Conservation (phyloP, 495 filamentous ascomycete species). For the Polyplosphaeria fusca region DNA sequence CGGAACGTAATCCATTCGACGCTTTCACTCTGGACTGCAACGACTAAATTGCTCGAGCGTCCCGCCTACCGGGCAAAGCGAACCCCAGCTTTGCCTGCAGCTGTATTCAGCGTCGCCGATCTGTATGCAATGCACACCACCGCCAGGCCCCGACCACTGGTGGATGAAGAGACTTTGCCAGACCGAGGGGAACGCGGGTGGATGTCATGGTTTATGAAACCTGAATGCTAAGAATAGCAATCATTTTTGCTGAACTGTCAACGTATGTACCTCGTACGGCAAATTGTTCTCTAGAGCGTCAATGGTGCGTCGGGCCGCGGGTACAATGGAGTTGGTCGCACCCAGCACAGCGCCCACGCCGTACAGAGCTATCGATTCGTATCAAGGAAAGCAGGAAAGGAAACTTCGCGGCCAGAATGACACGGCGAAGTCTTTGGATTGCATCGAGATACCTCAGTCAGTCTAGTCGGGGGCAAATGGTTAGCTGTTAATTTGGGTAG, state of each 20-base stretch:
- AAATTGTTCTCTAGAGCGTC: neutral
- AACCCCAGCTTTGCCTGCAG: neutral
- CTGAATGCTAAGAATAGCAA: no score
- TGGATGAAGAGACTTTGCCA: no score
- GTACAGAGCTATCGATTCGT: neutral
- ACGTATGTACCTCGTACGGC: constrained; percentile 6
- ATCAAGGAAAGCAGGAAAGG: neutral
- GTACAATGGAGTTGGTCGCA: no score
- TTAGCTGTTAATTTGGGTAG: constrained; percentile 11
- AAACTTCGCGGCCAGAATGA: neutral
- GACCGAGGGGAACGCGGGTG: no score
- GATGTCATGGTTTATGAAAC: no score
- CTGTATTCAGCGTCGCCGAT: neutral
- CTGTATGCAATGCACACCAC: neutral
- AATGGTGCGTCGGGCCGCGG: neutral
- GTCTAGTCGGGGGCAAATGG: neutral
- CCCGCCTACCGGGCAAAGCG: constrained; percentile 20
- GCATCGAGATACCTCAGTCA: no score
- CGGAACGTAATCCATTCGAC: neutral
- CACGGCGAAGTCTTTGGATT: no score
- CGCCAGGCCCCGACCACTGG: neutral
- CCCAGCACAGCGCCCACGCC: no score
- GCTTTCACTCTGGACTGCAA: neutral
- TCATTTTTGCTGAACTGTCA: no score
- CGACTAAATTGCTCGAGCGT: constrained; percentile 5